Base-by-base conservation (phyloP, 1,284 basidiomycete species). In the Meripilus lineatus region DNA sequence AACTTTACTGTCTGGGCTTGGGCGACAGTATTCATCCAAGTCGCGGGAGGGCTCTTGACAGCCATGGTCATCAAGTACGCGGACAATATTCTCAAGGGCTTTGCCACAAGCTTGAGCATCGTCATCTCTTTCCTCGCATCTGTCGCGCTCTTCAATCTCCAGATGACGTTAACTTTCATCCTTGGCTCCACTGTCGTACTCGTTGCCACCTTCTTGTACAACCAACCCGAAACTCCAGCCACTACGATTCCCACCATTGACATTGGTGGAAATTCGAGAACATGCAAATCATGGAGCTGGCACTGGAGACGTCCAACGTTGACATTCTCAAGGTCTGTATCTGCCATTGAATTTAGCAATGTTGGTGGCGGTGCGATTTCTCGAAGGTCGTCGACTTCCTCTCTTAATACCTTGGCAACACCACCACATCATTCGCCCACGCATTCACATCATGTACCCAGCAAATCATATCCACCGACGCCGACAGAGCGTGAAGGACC, bases 1-100 rank as follows among this genome's bases (percentile, higher is more conserved):
- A 79, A 91, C 63, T 95, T 96, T 62, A 91, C 90, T 25, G 71
- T 71, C 5, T 97, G 93, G 91, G 94, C 94, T 0, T 92, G 92
- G 84, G 90, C 89, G 15, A 96, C 93, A 0, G 93, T 98, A 24
- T 62, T 72, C 4, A 84, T 85, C 22, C 94, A 98, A 66, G 94
- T 95, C 32, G 76, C 93, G 46, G 95, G 95, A 28, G 95, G 95
- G 1, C 74, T 99, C 25, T 68, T 98, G 43, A 97, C 95, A 5
- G 93, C 94, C 2, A 58, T 90, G 6, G 87, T 90, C 44, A 90
- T 90, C 74, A 90, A 89, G 65, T 89, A 91, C 59, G 84, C 87
- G 48, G 89, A 92, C 66, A 93, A 93, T 64, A 92, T 93, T 58
- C 71, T 91, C 61, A 95, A 96, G 65, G 92, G 94, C 21, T 99